These are phyloP conservation scores for Marasmius oreades DNA, from an alignment of 1,284 basidiomycete genomes.

Conservation along the genomic window DNA sequence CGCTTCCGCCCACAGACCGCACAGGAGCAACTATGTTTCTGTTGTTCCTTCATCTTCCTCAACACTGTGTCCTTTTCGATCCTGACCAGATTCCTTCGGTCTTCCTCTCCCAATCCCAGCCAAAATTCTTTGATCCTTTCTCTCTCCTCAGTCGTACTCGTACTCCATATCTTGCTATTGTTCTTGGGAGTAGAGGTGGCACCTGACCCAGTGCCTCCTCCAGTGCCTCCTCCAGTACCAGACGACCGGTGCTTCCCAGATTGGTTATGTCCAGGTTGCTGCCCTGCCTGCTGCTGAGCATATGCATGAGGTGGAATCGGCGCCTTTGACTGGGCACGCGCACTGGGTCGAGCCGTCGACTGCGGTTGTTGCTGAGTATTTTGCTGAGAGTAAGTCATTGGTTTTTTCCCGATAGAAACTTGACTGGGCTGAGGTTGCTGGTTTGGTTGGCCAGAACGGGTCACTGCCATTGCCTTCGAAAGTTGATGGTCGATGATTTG, in stretches of 20 bases:
- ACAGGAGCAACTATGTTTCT: slow-evolving; percentile 93
- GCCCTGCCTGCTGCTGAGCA: slow-evolving; percentile 27
- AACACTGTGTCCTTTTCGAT: slow-evolving; percentile 97
- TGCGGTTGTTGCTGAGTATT: slow-evolving; percentile 20
- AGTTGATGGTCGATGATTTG: slow-evolving; percentile 3
- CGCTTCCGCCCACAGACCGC: slow-evolving; percentile 97
- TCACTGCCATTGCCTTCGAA: slow-evolving; percentile 1
- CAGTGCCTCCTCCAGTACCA: neutral
- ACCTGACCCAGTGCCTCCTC: slow-evolving; percentile 14
- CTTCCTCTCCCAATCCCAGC: slow-evolving; percentile 85
- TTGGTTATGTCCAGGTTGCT: slow-evolving; percentile 1
- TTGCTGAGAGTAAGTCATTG: slow-evolving; percentile 20
- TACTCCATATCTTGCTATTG: slow-evolving; percentile 83
- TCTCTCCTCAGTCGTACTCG: slow-evolving; percentile 86
- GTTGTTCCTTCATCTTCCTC: slow-evolving; percentile 99
- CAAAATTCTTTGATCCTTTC: slow-evolving; percentile 98
- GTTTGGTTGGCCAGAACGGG: neutral
- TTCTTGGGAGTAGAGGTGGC: slow-evolving; percentile 29
- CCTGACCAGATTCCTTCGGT: slow-evolving; percentile 87
- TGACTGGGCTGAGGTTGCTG: slow-evolving; percentile 9
- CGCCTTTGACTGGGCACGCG: slow-evolving; percentile 41
- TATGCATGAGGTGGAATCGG: slow-evolving; percentile 47
- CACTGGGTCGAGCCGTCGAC: slow-evolving; percentile 4
- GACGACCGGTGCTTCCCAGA: neutral
- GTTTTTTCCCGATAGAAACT: slow-evolving; percentile 15